These are phyloP conservation scores for Sphaerobolus stellatus DNA, from an alignment of 1,284 basidiomycete genomes.

Conservation along the genomic window DNA sequence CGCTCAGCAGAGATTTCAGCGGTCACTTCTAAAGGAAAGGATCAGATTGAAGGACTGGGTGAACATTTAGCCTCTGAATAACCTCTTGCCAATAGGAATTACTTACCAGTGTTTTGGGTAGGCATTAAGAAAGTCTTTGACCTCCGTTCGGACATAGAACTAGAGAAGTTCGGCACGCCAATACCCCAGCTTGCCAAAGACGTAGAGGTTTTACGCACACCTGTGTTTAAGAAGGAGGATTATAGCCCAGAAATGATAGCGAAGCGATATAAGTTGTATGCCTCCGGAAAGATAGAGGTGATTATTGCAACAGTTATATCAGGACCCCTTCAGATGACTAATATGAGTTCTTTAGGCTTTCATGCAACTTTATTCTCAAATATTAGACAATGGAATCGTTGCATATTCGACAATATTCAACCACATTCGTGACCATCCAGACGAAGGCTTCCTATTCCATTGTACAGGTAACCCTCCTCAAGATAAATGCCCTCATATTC, in stretches of 20 bases:
- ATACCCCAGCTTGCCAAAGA: slow-evolving; percentile 56
- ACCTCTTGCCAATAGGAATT: not conserved
- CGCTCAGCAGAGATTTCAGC: slow-evolving; percentile 69
- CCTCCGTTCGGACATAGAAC: slow-evolving; percentile 74
- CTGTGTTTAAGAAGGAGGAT: slow-evolving; percentile 71
- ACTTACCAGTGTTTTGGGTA: no score
- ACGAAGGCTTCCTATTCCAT: slow-evolving; percentile 65
- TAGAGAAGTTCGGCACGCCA: slow-evolving; percentile 65
- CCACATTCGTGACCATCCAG: slow-evolving; percentile 67
- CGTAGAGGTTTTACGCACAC: slow-evolving; percentile 55
- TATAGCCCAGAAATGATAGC: slow-evolving; percentile 81
- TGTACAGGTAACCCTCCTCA: slow-evolving; percentile 55
- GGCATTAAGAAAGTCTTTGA: slow-evolving; percentile 68
- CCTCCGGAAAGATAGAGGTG: slow-evolving; percentile 76
- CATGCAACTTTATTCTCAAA: slow-evolving; percentile 77
- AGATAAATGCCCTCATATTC: not conserved
- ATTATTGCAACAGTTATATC: slow-evolving; percentile 5
- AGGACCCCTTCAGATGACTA: not conserved
- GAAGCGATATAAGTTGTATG: slow-evolving; percentile 74
- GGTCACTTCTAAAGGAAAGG: slow-evolving; percentile 60
- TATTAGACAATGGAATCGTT: slow-evolving; percentile 65
- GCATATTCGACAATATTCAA: slow-evolving; percentile 65
- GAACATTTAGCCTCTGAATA: not conserved
- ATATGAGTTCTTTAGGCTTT: slow-evolving; percentile 53
- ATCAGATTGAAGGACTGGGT: slow-evolving; percentile 49